phyloP scores from a whole-genome alignment of 257 asterid genomes.

The Nicotiana benthamiana region DNA sequence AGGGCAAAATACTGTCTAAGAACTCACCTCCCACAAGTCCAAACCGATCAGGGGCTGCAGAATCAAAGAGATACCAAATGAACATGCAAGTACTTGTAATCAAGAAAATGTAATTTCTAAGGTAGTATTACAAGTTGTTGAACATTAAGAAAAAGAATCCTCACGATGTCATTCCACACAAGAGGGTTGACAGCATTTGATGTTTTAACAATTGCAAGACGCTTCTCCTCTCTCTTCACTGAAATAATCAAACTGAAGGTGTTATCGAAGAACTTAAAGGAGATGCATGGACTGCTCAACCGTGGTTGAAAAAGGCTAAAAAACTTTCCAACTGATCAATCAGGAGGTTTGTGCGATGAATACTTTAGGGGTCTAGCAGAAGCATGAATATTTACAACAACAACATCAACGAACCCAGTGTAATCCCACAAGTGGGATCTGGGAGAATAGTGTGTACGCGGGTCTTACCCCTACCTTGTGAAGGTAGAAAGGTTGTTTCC shows the following conservation, averaged over 20 bases:
- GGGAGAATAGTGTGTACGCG: no score
- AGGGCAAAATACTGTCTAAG: neutral
- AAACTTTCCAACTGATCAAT: neutral
- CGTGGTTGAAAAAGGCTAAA: neutral
- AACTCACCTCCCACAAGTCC: conserved; percentile 42
- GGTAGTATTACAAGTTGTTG: neutral
- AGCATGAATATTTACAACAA: neutral
- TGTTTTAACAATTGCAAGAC: conserved; percentile 45
- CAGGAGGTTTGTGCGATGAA: neutral
- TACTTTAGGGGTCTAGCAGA: neutral
- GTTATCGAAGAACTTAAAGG: conserved; percentile 1
- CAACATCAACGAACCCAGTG: no score
- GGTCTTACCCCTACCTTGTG: no score
- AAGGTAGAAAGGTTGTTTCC: no score
- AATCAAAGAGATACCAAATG: neutral
- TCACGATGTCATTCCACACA: conserved; percentile 33
- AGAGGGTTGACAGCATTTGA: conserved; percentile 40
- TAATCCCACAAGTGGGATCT: no score
- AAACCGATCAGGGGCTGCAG: conserved; percentile 35
- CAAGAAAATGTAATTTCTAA: conserved; percentile 1
- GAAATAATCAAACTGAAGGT: conserved; percentile 20
- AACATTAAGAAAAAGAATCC: neutral
- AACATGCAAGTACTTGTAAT: neutral
- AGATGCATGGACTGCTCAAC: neutral
- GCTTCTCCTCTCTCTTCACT: conserved; percentile 84